These are phyloP conservation scores for Zygoascus flipseniorum DNA, from an alignment of 805 yeast genomes.

Conservation along the genomic window DNA sequence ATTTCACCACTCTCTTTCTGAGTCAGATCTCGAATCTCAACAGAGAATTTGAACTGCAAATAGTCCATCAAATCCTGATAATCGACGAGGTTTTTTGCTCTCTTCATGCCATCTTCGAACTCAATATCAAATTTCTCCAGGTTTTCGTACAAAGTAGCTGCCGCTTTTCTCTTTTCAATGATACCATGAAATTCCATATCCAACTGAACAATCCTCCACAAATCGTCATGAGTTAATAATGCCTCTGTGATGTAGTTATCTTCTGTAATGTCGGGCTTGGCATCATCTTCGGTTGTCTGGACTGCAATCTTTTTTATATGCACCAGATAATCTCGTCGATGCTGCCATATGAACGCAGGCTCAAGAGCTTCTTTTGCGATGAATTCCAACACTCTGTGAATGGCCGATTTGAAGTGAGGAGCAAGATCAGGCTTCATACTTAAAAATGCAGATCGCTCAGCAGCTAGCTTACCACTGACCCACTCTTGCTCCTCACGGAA, in stretches of 20 bases:
- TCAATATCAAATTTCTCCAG: conserved; percentile 52
- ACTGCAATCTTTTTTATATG: conserved; percentile 37
- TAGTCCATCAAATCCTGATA: conserved; percentile 83
- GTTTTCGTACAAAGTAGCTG: conserved; percentile 37
- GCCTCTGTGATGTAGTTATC: conserved; percentile 25
- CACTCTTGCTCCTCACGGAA: conserved; percentile 67
- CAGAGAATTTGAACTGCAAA: conserved; percentile 63
- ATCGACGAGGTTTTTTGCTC: conserved; percentile 61
- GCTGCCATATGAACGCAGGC: conserved; percentile 93
- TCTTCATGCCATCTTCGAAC: conserved; percentile 45
- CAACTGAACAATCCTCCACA: conserved; percentile 83
- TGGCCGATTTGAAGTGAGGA: conserved; percentile 50
- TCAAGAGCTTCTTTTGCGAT: conserved; percentile 73
- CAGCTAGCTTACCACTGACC: conserved; percentile 58
- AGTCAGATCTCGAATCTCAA: conserved; percentile 41
- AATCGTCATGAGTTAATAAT: conserved; percentile 58
- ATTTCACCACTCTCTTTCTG: conserved; percentile 7
- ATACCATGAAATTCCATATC: conserved; percentile 86
- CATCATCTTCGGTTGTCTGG: conserved; percentile 7
- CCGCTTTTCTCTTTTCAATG: conserved; percentile 59
- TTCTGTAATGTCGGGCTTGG: neutral
- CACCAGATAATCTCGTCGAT: conserved; percentile 81
- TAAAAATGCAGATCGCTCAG: conserved; percentile 45
- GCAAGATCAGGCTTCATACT: conserved; percentile 28
- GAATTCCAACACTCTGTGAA: conserved; percentile 61